Base-by-base conservation (phyloP, 2,329 filamentous ascomycete species). In the Podosphaera aphanis region DNA sequence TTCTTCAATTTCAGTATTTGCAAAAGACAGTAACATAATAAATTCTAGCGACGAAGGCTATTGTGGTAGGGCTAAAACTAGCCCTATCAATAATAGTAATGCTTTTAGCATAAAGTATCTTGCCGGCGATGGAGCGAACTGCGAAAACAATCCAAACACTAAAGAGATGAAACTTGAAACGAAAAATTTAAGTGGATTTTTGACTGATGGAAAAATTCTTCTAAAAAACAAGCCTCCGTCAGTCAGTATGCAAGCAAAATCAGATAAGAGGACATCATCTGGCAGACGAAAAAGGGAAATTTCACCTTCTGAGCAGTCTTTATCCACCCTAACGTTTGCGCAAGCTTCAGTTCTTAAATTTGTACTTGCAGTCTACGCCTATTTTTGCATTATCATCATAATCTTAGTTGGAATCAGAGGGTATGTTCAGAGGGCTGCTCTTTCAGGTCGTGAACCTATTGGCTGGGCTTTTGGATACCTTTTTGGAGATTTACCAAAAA, bases 391-490 rank as follows among this genome's bases (percentile, higher is more conserved):
- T 6, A 45, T 77, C 7, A 55, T 65, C 0, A 71, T 83, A 27
- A 73, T 92, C 45, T 62, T 93, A 2, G 62, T 75, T 2, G 80
- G 77, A 0, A 70, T 95, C 23, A 73, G 85, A 46, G 66, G 67
- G 2, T 80, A 83, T 52, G 74, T 95, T 43, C 63, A 70, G 35
- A 62, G 64, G 38, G 67, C 71, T 50, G 85, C 84, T 13, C 66
- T 98, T 1, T 57, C 69, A 29, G 75, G 74, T 15, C 65, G 75
- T 44, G 90, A 98, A 54, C 85, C 90, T 0, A 73, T 98, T 39
- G 83, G 88, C 2, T 98, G 90, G 90, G 86, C 84, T 0, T 61
- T 94, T 10, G 79, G 83, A 1, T 98, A 98, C 60, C 64, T 94
- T 2, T 73, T 95, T 49, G 86, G 88, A 11, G 81, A 93, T 53